phyloP scores from a whole-genome alignment of 257 asterid species.

The Gynochthodes officinalis region DNA sequence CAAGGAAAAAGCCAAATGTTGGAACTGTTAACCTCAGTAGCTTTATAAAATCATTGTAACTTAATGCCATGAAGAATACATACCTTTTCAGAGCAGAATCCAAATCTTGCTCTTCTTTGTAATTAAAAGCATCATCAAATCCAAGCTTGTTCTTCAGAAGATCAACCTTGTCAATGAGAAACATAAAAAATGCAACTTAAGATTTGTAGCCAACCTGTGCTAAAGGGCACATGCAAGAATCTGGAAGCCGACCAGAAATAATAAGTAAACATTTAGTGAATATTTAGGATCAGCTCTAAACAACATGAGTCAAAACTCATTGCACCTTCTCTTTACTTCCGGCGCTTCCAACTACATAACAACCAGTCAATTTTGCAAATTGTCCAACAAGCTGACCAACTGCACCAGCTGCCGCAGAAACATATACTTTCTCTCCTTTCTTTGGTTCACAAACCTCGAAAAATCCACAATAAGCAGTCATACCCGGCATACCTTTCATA shows the following conservation, averaged over 20 bases:
- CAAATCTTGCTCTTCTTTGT: slow-evolving; percentile 33
- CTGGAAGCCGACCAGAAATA: neutral
- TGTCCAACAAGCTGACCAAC: slow-evolving; percentile 11
- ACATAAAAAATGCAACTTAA: neutral
- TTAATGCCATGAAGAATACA: neutral
- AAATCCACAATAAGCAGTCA: neutral
- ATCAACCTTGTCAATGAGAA: slow-evolving; percentile 25
- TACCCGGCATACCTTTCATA: neutral
- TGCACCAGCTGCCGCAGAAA: slow-evolving; percentile 11
- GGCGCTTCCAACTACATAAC: slow-evolving; percentile 14
- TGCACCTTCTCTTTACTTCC: slow-evolving; percentile 5
- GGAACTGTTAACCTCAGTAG: neutral
- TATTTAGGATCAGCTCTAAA: neutral
- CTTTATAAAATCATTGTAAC: neutral
- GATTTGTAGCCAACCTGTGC: neutral
- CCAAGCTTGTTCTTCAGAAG: slow-evolving; percentile 34
- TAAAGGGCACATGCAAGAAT: neutral
- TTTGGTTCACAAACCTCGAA: neutral
- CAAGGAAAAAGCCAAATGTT: neutral
- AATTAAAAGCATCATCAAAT: slow-evolving; percentile 35
- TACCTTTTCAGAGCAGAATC: slow-evolving; percentile 28
- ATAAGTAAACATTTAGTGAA: too few relatives aligned
- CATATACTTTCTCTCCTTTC: neutral
- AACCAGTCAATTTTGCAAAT: slow-evolving; percentile 9
- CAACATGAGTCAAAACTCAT: neutral